Percentiles rank a stretch among this genome's conserved stretches.
phyloP scores from a whole-genome alignment of 176 grass and related monocot species.

The Oryza meyeriana region DNA sequence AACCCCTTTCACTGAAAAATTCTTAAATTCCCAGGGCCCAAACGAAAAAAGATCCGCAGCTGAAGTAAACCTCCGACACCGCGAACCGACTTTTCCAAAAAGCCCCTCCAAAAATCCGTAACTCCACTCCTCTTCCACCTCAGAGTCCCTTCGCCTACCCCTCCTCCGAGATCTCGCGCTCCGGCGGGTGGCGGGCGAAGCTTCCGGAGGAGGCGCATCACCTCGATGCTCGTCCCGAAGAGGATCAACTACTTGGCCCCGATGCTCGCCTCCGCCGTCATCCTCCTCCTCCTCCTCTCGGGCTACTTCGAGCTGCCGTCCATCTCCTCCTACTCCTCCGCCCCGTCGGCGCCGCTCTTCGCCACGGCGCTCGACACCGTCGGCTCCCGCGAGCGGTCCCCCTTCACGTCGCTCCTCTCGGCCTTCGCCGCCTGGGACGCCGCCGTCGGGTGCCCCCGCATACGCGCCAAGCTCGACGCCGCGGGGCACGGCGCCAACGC shows the following conservation, averaged over 20 bases:
- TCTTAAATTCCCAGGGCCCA: accelerated
- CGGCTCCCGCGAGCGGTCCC: slow-evolving; percentile 33
- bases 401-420: slow-evolving; percentile 55
- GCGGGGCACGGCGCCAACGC: slow-evolving; percentile 20
- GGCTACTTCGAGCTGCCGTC: slow-evolving; percentile 58
- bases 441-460: slow-evolving; percentile 58
- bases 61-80: not conserved
- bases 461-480: slow-evolving; percentile 49
- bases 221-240: slow-evolving; percentile 53
- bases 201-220: not conserved
- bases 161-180: slow-evolving; percentile 28
- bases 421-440: slow-evolving; percentile 68
- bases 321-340: slow-evolving; percentile 49
- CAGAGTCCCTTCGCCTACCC: not conserved
- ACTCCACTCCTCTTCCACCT: not conserved
- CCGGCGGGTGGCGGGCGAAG: slow-evolving; percentile 10
- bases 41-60: not conserved
- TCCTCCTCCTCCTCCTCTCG: slow-evolving; percentile 63
- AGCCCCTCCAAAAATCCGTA: not conserved
- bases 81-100: not conserved
- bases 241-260: slow-evolving; percentile 72
- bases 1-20: not conserved
- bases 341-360: not conserved
- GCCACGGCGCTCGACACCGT: slow-evolving; percentile 50
- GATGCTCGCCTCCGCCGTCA: slow-evolving; percentile 53